Base-by-base conservation (phyloP, 1,284 basidiomycete species). In the Leccinum subspadiceum region DNA sequence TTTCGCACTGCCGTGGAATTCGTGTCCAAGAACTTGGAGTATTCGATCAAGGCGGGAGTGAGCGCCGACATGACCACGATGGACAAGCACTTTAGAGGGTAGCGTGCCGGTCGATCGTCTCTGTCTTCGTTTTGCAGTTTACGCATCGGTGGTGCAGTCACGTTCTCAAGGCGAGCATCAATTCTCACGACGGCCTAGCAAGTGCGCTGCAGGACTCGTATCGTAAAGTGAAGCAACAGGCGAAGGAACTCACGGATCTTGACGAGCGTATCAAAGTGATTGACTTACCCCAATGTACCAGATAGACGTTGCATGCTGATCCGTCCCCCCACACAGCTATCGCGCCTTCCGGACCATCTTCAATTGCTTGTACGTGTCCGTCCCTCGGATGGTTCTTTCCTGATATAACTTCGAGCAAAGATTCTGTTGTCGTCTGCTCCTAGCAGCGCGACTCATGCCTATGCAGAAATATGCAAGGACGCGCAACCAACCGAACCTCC, bases 161-260 rank as follows among this genome's bases (percentile, higher is more conserved):
- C 69, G 74, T 80, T 20, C 77, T 86, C 69, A 92, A 91, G 70
- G 87, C 87, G n/a, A 81, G 82, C 35, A 81, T 92, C 58, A 83
- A 86, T 60, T 82, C 82, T 12, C 77, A 81, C 54, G 85, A 90
- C 66, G 69, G 66, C 5, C 77, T 89, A 5, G 85, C 84, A 8
- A 77, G 82, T 31, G 87, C 87, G 0, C 70, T 92, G 6, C 76
- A 83, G 58, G 74, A 74, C 29, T 79, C 79, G 1, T 84, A 83
- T 62, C 64, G 68, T 35, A 76, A 73, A 58, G 74, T 91, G 22
- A 87, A 84, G 64, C 64, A 66, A 10, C 78, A 81, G 26, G 73
- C 82, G 2, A 77, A 77, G 39, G 73, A 78, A 58, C 76, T 79
- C 22, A 79, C 75, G 20, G 87, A 89, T 67, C 73, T 91, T 17